phyloP scores from a whole-genome alignment of 805 yeast species.

The Lipomyces yamanashiensis region DNA sequence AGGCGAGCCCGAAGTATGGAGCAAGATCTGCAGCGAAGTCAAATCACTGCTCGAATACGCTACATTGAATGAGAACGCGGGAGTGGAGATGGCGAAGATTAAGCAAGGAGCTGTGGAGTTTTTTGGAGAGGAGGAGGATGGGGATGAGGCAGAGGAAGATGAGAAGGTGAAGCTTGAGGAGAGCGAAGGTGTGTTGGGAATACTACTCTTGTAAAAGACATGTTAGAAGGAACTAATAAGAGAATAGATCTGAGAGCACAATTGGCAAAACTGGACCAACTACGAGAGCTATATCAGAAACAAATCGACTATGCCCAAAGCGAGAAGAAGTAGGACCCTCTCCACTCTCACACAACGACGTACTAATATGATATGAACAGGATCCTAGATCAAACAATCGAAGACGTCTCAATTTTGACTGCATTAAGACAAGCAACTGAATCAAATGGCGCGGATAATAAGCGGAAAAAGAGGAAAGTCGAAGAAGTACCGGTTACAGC shows the following conservation, averaged over 20 bases:
- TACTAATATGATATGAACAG: constrained; percentile 1
- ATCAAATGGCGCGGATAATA: constrained; percentile 13
- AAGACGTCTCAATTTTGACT: constrained; percentile 23
- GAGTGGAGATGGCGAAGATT: constrained; percentile 13
- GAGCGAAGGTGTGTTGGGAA: constrained; percentile 5
- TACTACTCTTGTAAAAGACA: neutral
- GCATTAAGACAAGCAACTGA: constrained; percentile 33
- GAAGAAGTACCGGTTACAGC: constrained; percentile 21
- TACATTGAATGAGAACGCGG: constrained; percentile 9
- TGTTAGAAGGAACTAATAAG: too few relatives aligned
- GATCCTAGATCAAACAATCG: constrained; percentile 30
- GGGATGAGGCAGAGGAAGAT: constrained; percentile 9
- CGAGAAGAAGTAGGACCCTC: constrained; percentile 24
- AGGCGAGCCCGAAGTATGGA: constrained; percentile 34
- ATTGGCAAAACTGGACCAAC: constrained; percentile 23
- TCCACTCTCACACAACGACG: neutral
- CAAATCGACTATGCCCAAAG: constrained; percentile 21
- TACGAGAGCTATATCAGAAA: constrained; percentile 18
- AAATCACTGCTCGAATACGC: constrained; percentile 21
- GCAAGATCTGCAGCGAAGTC: constrained; percentile 22
- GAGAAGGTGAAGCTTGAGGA: constrained; percentile 13
- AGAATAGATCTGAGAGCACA: constrained; percentile 14
- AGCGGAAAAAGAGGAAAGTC: constrained; percentile 35
- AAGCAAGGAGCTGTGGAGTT: constrained; percentile 3
- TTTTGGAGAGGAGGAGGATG: constrained; percentile 4